Conservation (phyloP, 1,284 basidiomycete genomes). For the Inonotus hispidus region DNA sequence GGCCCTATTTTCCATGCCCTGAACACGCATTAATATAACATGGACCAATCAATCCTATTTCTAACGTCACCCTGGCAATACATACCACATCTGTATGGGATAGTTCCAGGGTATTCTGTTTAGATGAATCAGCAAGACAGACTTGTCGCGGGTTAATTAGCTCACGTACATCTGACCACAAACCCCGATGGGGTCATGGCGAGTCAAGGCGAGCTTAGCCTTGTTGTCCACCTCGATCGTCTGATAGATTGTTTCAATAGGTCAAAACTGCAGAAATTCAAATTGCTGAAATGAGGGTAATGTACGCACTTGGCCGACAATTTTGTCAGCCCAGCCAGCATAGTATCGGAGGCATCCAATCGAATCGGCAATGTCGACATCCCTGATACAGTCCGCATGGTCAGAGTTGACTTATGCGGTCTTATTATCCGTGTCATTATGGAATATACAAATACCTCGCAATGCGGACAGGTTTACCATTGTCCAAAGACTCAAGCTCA, state of each 20-base stretch:
- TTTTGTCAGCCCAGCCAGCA: slow-evolving; percentile 63
- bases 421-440: background rate
- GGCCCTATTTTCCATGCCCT: slow-evolving; percentile 91
- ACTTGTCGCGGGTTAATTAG: slow-evolving; percentile 1
- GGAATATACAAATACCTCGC: slow-evolving; percentile 45
- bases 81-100: slow-evolving; percentile 85
- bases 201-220: slow-evolving; percentile 78
- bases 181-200: slow-evolving; percentile 92
- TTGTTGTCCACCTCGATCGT: slow-evolving; percentile 79
- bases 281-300: background rate
- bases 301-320: slow-evolving; percentile 39
- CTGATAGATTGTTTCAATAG: slow-evolving; percentile 31
- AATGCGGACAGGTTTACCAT: slow-evolving; percentile 79
- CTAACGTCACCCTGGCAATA: slow-evolving; percentile 7
- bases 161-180: slow-evolving; percentile 77
- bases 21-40: background rate
- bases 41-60: background rate
- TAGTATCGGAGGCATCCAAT: slow-evolving; percentile 81
- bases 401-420: background rate
- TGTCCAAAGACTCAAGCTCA: slow-evolving; percentile 77
- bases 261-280: background rate
- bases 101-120: slow-evolving; percentile 87
- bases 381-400: slow-evolving; percentile 39
- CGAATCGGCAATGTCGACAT: slow-evolving; percentile 81
- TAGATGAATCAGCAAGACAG: slow-evolving; percentile 10